Conservation (phyloP, 257 asterid genomes). For the Salvia splendens region DNA sequence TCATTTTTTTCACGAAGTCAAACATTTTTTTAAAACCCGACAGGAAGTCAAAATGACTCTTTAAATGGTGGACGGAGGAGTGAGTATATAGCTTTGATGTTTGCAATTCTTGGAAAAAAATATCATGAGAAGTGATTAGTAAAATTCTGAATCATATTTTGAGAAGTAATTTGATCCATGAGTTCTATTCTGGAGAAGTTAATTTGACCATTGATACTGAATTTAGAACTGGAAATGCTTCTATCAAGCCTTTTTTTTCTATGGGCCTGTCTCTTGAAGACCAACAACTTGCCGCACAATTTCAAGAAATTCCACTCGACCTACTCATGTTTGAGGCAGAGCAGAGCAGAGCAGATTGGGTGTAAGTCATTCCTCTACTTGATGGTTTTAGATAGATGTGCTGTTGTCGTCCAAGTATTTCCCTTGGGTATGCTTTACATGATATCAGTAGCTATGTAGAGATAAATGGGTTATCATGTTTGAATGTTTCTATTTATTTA, state of each 20-base stretch:
- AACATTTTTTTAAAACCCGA: too few species aligned
- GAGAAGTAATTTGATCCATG: constrained; percentile 86
- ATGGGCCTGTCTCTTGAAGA: constrained; percentile 73
- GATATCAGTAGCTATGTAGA: background rate
- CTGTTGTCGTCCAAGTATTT: background rate
- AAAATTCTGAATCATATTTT: too few species aligned
- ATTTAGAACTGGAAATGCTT: constrained; percentile 53
- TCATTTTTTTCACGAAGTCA: too few species aligned
- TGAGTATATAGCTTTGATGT: too few species aligned
- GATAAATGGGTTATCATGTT: too few species aligned
- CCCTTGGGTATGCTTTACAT: background rate
- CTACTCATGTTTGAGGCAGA: constrained; percentile 89
- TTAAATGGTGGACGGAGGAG: too few species aligned
- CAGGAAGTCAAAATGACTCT: too few species aligned
- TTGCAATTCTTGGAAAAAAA: too few species aligned
- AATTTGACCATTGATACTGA: constrained; percentile 81
- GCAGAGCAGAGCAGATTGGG: constrained; percentile 87
- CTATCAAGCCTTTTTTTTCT: constrained; percentile 64
- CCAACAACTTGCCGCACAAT: constrained; percentile 88
- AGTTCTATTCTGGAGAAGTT: constrained; percentile 69
- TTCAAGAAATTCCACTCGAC: constrained; percentile 91
- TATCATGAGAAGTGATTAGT: too few species aligned
- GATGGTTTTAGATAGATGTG: background rate
- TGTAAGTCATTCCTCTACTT: constrained; percentile 51
- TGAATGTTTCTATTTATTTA: too few species aligned